phyloP scores from a whole-genome alignment of 495 filamentous ascomycete species.

The Aspergillus nidulans region DNA sequence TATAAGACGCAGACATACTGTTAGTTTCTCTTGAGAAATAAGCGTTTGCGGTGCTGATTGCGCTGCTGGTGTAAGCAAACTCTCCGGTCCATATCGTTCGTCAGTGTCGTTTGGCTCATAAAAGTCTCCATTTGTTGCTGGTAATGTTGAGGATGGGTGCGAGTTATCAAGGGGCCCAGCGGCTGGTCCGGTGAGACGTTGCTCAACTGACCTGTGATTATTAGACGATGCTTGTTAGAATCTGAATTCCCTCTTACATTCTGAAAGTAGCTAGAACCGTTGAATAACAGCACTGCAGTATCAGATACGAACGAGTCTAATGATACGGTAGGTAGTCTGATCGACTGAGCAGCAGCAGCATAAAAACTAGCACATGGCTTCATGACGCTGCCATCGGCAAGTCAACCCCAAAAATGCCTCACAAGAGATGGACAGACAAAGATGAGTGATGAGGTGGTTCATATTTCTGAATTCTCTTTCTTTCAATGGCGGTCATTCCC shows the following conservation, averaged over 20 bases:
- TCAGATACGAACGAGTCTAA: background rate
- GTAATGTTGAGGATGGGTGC: background rate
- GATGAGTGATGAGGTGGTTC: background rate
- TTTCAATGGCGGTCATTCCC: background rate
- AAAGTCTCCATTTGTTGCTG: background rate
- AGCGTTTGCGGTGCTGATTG: background rate
- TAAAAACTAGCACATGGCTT: background rate
- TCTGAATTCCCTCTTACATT: conserved; percentile 2
- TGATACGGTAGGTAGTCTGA: conserved; percentile 1
- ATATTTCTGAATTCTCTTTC: no score
- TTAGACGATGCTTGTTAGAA: no score
- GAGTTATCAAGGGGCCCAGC: conserved; percentile 1
- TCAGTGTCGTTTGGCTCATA: background rate
- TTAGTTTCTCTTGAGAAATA: conserved; percentile 25
- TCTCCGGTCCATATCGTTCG: conserved; percentile 14
- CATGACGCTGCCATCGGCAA: background rate
- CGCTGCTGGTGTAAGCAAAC: background rate
- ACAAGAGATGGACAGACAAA: background rate
- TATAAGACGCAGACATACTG: conserved; percentile 35
- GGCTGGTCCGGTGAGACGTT: background rate
- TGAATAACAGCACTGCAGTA: background rate
- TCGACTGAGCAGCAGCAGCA: background rate
- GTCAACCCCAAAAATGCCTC: background rate
- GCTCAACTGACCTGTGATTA: conserved; percentile 5
- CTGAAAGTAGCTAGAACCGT: background rate